Conservation (phyloP, 106 monocot species). For the Platanthera zijinensis region DNA sequence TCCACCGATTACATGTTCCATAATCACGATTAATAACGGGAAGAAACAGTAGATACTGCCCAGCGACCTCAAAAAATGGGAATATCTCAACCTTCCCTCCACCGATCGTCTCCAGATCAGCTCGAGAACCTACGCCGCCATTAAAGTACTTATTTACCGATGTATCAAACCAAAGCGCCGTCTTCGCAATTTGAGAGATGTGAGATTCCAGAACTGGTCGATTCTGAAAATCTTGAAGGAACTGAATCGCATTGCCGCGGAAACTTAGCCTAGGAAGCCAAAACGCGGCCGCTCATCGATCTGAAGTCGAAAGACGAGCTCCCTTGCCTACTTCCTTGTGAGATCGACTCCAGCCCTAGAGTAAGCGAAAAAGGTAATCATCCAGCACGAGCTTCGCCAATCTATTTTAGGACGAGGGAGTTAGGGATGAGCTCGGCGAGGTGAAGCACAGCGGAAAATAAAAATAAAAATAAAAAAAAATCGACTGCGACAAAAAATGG, state of each 20-base stretch:
- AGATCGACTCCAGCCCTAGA: background rate
- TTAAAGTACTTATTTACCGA: background rate
- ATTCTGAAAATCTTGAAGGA: no score
- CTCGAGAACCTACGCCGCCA: background rate
- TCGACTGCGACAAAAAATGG: no score
- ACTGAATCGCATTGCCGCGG: background rate
- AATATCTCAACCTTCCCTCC: background rate
- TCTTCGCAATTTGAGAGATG: background rate
- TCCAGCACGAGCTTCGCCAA: background rate
- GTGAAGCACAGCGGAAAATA: no score
- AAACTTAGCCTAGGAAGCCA: background rate
- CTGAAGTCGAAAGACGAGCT: background rate
- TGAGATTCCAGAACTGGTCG: background rate
- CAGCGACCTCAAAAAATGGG: background rate
- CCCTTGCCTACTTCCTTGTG: background rate
- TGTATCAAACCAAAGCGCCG: background rate
- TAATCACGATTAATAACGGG: conserved; percentile 1
- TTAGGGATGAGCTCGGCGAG: background rate
- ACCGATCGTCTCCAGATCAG: background rate
- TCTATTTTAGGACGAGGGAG: background rate
- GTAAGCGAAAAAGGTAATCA: background rate
- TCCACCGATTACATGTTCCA: conserved; percentile 63
- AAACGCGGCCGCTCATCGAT: background rate
- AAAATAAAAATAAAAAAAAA: no score
- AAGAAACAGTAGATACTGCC: background rate